phyloP scores from a whole-genome alignment of 257 asterid genomes.

The Mitragyna speciosa region DNA sequence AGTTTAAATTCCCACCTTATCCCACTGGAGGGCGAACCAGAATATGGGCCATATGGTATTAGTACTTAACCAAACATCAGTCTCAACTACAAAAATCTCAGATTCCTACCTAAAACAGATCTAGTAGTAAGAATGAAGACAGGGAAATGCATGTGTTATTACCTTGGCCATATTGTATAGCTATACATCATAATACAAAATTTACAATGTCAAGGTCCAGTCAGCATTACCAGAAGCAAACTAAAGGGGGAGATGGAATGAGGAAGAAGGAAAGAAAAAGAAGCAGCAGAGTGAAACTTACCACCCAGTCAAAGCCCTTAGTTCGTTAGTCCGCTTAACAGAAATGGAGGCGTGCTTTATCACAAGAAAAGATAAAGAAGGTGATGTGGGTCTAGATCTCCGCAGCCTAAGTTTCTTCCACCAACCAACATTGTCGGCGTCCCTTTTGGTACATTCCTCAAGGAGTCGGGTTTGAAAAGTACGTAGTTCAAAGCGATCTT shows the following conservation, averaged over 20 bases:
- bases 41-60: neutral
- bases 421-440: slow-evolving; percentile 59
- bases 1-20: neutral
- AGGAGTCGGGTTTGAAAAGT: slow-evolving; percentile 53
- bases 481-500: slow-evolving; percentile 79
- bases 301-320: slow-evolving; percentile 89
- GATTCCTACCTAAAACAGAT: neutral
- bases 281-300: slow-evolving; percentile 28
- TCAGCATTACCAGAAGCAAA: neutral
- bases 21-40: neutral
- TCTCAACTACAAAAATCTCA: neutral
- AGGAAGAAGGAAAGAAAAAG: neutral
- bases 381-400: slow-evolving; percentile 41
- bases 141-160: neutral
- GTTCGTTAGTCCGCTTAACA: slow-evolving; percentile 88
- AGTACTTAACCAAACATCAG: neutral
- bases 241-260: neutral
- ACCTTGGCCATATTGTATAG: neutral
- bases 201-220: too few species aligned
- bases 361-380: slow-evolving; percentile 43
- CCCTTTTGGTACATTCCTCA: slow-evolving; percentile 37
- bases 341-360: slow-evolving; percentile 60
- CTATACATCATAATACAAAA: neutral
- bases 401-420: slow-evolving; percentile 58
- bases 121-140: neutral